Percentiles rank a stretch among this genome's conserved stretches.
phyloP scores from a whole-genome alignment of 192 early-diverging fungal genomes.

The Entomortierella beljakovae region DNA sequence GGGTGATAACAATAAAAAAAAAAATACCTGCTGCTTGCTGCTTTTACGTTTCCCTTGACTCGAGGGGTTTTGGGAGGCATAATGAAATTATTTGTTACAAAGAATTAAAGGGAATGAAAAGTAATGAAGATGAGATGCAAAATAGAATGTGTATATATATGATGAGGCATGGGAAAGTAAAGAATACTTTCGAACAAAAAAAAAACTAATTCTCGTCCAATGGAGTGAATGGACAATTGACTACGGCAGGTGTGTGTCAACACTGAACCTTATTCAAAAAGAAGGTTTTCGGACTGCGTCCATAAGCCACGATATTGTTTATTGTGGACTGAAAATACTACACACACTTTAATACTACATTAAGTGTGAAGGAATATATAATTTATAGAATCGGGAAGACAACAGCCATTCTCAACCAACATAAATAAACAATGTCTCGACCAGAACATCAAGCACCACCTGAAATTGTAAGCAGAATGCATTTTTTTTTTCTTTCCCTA shows the following conservation, averaged over 20 bases:
- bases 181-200: background rate
- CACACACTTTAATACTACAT: no score
- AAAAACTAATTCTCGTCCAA: background rate
- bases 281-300: no score
- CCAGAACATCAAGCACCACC: constrained; percentile 98
- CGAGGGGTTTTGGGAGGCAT: constrained; percentile 68
- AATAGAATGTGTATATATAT: background rate
- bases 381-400: background rate
- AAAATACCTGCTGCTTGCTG: constrained; percentile 86
- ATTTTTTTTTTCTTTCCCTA: background rate
- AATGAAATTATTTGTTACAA: background rate
- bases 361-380: no score
- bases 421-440: constrained; percentile 77
- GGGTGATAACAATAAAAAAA: constrained; percentile 28
- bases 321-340: no score
- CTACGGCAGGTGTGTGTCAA: background rate
- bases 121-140: background rate
- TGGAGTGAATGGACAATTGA: constrained; percentile 32
- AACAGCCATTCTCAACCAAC: background rate
- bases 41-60: constrained; percentile 87
- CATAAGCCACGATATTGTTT: no score
- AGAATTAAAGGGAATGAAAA: background rate
- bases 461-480: constrained; percentile 79
- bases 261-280: no score
- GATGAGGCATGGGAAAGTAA: background rate